Evolutionary conservation across 2,329 filamentous ascomycete genomes (phyloP).

Genomic region (Purpureocillium takamizusanense): DNA sequence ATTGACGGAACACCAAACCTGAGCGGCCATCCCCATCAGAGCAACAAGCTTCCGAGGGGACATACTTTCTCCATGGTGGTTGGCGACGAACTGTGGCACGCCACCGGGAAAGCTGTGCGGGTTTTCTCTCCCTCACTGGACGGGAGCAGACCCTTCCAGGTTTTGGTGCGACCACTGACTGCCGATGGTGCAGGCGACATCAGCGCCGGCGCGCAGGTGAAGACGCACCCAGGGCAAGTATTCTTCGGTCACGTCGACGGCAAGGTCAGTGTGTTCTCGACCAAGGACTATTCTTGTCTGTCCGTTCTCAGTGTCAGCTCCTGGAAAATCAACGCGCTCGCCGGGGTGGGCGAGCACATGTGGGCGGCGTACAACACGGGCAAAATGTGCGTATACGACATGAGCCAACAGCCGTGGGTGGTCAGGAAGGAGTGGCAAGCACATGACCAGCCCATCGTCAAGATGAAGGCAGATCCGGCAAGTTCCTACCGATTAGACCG

Average conservation of each 20-base stretch:
- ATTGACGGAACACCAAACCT: conserved; percentile 63
- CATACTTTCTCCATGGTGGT: conserved; percentile 85
- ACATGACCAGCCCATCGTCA: conserved; percentile 73
- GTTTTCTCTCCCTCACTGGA: conserved; percentile 69
- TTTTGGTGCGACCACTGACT: conserved; percentile 60
- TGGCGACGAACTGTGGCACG: conserved; percentile 81
- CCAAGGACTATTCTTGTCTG: conserved; percentile 66
- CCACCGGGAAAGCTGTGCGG: conserved; percentile 76
- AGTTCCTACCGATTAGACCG: conserved; percentile 80
- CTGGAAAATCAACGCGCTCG: conserved; percentile 88
- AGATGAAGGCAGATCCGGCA: conserved; percentile 67
- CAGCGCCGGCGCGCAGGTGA: conserved; percentile 70
- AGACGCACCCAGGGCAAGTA: conserved; percentile 65
- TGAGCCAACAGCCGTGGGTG: conserved; percentile 70
- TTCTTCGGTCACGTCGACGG: conserved; percentile 91
- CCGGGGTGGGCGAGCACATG: conserved; percentile 70
- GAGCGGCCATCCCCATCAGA: conserved; percentile 59
- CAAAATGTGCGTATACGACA: conserved; percentile 89
- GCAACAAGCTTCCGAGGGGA: conserved; percentile 68
- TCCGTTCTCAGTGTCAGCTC: conserved; percentile 76
- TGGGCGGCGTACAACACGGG: conserved; percentile 96
- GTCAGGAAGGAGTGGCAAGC: conserved; percentile 93
- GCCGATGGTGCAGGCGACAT: conserved; percentile 75
- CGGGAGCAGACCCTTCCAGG: conserved; percentile 62
- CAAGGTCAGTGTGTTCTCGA: conserved; percentile 89